Evolutionary conservation across 495 filamentous ascomycete genomes (phyloP), one percentile per base, ranked within the genome.

Genomic region (Collariella sp.): DNA sequence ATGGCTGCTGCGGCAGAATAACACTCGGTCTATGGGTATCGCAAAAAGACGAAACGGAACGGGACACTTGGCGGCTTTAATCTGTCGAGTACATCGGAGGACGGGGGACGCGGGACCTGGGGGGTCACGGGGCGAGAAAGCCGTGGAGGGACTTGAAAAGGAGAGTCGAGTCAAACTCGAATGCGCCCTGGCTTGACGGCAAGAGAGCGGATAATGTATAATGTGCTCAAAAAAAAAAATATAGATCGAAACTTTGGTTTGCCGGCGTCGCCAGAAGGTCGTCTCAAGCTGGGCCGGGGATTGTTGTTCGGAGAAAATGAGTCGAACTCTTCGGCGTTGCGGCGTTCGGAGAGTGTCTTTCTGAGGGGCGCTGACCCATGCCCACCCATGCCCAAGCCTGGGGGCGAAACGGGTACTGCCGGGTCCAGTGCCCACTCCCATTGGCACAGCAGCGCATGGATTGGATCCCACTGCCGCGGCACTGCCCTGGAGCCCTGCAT

Each of bases 381-480:
- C n/a, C n/a, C n/a, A n/a, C n/a, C n/a, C n/a, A n/a, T n/a, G n/a
- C n/a, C n/a, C n/a, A n/a, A n/a, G n/a, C n/a, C n/a, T n/a, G n/a
- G n/a, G n/a, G n/a, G n/a, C n/a, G n/a, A 35, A 16, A 34, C 46
- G 45, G 56, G 44, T 46, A 58, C 53, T 45, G 45, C 60, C 49
- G 54, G 48, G 41, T 62, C 16, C 55, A n/a, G n/a, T 31, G 26
- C 9, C 26, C 26, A 31, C 26, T 31, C 5, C 26, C 26, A 31
- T 4, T 31, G 5, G 26, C 56, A 36, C 29, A 20, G 33, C 26
- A 31, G 55, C 16, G 31, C 49, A 48, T n/a, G n/a, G n/a, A n/a
- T n/a, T n/a, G n/a, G n/a, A n/a, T 49, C 26, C 52, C 53, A 56
- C 39, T 56, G 48, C 58, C 48, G 43, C 53, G 52, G 58, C 53